Evolutionary conservation across 495 filamentous ascomycete genomes (phyloP).

Genomic region (Neurospora cerealis): DNA sequence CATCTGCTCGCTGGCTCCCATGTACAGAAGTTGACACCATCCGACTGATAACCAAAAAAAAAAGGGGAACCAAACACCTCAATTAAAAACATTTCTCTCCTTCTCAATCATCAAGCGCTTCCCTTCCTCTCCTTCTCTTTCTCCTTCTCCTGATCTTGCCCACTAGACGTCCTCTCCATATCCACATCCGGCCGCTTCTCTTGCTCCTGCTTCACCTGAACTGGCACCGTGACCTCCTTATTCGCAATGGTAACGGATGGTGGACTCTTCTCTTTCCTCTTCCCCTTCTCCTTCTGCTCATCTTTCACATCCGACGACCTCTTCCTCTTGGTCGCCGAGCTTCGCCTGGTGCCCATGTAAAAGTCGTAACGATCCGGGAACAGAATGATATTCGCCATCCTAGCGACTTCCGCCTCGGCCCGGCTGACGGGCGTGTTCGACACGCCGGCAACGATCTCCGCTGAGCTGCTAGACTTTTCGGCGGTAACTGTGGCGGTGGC

Average conservation of each 20-base stretch:
- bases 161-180: background rate
- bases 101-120: no score
- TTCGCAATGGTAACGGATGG: background rate
- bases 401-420: slow-evolving; percentile 36
- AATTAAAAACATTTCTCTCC: no score
- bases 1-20: background rate
- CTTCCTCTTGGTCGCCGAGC: slow-evolving; percentile 13
- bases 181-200: background rate
- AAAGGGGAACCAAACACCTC: background rate
- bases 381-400: slow-evolving; percentile 40
- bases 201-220: background rate
- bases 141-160: background rate
- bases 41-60: background rate
- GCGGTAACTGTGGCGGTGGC: background rate
- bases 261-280: background rate
- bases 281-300: slow-evolving; percentile 1
- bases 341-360: slow-evolving; percentile 28
- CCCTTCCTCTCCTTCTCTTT: background rate
- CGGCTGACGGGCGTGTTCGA: slow-evolving; percentile 14
- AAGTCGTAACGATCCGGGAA: slow-evolving; percentile 42
- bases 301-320: background rate
- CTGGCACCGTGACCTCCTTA: background rate
- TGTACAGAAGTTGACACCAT: background rate
- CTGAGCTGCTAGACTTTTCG: background rate
- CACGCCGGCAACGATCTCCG: background rate